phyloP scores from a whole-genome alignment of 495 filamentous ascomycete species.

The Friedmanniomyces simplex region DNA sequence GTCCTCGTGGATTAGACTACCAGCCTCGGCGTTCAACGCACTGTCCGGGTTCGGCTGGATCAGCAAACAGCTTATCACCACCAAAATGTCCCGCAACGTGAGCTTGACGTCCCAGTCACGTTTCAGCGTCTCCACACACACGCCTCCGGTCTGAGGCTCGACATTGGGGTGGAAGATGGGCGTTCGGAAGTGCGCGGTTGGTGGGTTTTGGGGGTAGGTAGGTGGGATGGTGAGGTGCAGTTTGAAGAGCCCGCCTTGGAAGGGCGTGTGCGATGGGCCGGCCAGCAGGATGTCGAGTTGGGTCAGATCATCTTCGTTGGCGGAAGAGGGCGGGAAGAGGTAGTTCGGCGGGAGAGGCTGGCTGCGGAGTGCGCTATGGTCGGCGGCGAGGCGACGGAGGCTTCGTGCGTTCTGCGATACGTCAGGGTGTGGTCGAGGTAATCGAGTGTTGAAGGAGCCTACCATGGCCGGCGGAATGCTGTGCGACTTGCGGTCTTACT shows the following conservation, averaged over 20 bases:
- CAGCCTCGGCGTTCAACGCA: constrained; percentile 56
- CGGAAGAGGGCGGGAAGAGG: constrained; percentile 42
- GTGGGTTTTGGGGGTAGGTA: constrained; percentile 54
- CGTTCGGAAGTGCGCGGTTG: constrained; percentile 57
- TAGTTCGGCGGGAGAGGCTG: constrained; percentile 56
- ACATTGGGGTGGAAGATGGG: constrained; percentile 67
- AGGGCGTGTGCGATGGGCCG: constrained; percentile 56
- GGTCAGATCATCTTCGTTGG: constrained; percentile 45
- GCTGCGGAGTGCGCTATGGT: constrained; percentile 51
- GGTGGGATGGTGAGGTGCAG: constrained; percentile 53
- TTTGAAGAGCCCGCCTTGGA: constrained; percentile 48
- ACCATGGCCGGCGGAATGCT: not conserved
- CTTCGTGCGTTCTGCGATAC: constrained; percentile 36
- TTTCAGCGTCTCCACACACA: constrained; percentile 66
- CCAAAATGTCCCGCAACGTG: constrained; percentile 52
- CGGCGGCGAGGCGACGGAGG: constrained; percentile 53
- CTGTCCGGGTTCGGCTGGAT: constrained; percentile 64
- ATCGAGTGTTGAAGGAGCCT: not conserved
- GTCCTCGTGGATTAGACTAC: constrained; percentile 51
- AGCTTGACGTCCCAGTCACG: constrained; percentile 54
- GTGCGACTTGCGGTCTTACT: not conserved
- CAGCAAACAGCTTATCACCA: constrained; percentile 62
- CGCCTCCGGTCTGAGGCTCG: constrained; percentile 52
- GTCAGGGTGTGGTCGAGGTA: not conserved
- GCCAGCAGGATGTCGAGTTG: constrained; percentile 49